A percentile compares a stretch with the other conserved stretches of the same genome.
These are phyloP conservation scores for Talaromyces islandicus DNA, from an alignment of 2,329 filamentous ascomycete genomes.

Conservation along the genomic window DNA sequence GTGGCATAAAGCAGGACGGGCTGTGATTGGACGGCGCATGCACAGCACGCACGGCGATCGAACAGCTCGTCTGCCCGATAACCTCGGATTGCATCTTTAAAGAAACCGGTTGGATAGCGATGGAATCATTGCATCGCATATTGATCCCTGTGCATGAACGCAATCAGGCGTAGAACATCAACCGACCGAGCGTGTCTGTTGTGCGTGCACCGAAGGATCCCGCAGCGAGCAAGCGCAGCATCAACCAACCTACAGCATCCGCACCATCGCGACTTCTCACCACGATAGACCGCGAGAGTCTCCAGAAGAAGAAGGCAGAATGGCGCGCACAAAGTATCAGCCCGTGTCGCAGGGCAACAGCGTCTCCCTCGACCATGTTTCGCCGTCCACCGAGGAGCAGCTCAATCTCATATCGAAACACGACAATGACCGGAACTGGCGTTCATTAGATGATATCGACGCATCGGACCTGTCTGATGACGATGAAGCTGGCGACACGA, in stretches of 20 bases:
- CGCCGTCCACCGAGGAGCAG: neutral
- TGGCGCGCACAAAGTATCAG: slow-evolving; percentile 7
- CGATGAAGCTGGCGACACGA: slow-evolving; percentile 4
- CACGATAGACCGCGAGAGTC: neutral
- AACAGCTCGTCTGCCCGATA: neutral
- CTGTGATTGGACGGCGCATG: neutral
- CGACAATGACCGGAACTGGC: slow-evolving; percentile 1
- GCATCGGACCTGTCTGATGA: slow-evolving; percentile 2
- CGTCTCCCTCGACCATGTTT: neutral
- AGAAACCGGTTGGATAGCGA: neutral
- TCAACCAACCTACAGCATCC: neutral
- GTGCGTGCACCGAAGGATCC: neutral
- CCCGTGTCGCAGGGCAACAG: slow-evolving; percentile 1
- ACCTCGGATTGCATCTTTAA: neutral
- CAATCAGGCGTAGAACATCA: neutral
- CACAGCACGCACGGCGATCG: neutral
- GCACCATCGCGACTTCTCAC: neutral
- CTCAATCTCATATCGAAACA: neutral
- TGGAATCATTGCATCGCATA: neutral
- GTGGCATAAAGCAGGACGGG: neutral
- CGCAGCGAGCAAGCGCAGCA: neutral
- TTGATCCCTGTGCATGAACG: neutral
- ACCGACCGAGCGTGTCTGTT: neutral
- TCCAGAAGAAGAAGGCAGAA: neutral
- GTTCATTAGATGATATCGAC: neutral